Evolutionary conservation across 306 rosid genomes (phyloP).

Genomic region (Quercus glauca): DNA sequence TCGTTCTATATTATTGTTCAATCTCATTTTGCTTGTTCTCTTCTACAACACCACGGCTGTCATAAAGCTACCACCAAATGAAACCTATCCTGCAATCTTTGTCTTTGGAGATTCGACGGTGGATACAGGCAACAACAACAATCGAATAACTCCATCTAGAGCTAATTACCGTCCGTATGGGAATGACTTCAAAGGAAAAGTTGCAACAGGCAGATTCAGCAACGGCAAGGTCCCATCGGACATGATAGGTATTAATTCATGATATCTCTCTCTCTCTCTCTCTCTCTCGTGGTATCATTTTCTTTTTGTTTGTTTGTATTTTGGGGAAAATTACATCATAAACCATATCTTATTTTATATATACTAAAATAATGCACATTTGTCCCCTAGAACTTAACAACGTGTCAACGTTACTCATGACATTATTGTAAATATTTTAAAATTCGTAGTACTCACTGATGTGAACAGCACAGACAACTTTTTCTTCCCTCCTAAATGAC

Average conservation of each 20-base stretch:
- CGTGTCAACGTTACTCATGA: too few relatives aligned
- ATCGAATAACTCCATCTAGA: constrained; percentile 23
- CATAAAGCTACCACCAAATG: constrained; percentile 24
- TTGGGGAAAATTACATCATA: background rate
- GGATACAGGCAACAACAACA: constrained; percentile 52
- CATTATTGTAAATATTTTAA: too few relatives aligned
- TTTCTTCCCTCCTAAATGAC: too few relatives aligned
- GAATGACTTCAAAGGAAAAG: background rate
- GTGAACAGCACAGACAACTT: too few relatives aligned
- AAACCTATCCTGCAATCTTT: constrained; percentile 28
- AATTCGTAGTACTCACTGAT: too few relatives aligned
- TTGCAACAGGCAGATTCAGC: background rate
- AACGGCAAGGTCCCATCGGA: constrained; percentile 4
- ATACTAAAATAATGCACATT: too few relatives aligned
- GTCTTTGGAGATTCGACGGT: constrained; percentile 51
- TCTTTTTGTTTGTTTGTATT: too few relatives aligned
- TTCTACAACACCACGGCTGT: background rate
- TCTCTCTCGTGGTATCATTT: background rate
- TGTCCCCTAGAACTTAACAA: too few relatives aligned
- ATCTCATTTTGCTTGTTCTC: constrained; percentile 4
- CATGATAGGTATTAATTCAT: background rate
- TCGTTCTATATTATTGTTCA: background rate
- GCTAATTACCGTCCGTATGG: constrained; percentile 10
- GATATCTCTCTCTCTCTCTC: background rate
- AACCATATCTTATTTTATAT: too few relatives aligned